Evolutionary conservation across 176 grass and related monocot species (phyloP), one percentile per base, ranked within the genome.

Genomic region (Poa annua): DNA sequence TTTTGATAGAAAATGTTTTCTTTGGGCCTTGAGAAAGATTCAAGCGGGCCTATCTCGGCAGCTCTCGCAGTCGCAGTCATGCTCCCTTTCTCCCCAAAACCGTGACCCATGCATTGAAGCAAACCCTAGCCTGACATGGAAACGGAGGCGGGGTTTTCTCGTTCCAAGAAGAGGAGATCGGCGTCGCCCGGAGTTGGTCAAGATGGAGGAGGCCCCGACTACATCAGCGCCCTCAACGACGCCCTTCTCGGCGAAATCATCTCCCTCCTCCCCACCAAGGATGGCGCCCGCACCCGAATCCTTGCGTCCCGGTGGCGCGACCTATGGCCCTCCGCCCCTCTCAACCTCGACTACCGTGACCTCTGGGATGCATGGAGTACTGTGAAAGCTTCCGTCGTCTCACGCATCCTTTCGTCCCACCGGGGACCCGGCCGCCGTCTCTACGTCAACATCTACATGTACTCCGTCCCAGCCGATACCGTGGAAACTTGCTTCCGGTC

Each of bases 231-330:
- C 68, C 68, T 71, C 68, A 19, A 39, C 6, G 68, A 71, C 68
- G 16, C 20, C 3, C 6, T 71, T 3, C 68, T 71, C 68, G 9
- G 32, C 10, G 39, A 42, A 2, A 45, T 71, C 38, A 14, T 71
- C 38, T 71, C 68, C 39, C 39, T 41, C 39, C 68, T 71, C 68
- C 20, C 68, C 19, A 24, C 39, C 68, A 45, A 47, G 35, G 66
- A 71, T 11, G 47, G 44, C 14, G 25, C 10, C 14, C 10, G 48
- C 71, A 75, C 48, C 36, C 7, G 21, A 6, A 8, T 34, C 45
- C 48, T 75, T 15, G 2, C 71, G 11, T 75, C 71, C 47, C 71
- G 71, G 42, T 75, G 71, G 48, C 48, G 48, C 2, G 0, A 48
- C 7, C 14, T 75, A 25, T 75, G 48, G 71, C 15, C 7, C 71